Conservation (phyloP, 306 rosid genomes). For the Prosopis cineraria region DNA sequence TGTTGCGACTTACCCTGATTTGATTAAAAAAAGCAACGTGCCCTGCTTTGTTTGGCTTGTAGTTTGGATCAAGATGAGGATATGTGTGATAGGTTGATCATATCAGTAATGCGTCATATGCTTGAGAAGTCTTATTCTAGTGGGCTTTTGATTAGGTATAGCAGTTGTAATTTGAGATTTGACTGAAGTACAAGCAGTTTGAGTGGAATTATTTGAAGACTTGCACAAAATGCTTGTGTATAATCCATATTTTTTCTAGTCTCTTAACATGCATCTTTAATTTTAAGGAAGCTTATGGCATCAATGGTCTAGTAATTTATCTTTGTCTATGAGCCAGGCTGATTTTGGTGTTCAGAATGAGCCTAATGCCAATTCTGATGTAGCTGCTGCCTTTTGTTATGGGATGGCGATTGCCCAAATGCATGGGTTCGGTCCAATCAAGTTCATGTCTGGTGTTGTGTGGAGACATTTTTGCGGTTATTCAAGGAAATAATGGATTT, state of each 20-base stretch:
- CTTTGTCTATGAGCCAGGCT: not conserved
- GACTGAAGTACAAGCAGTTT: not conserved
- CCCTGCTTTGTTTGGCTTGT: not conserved
- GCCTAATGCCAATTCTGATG: not conserved
- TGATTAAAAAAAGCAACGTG: not conserved
- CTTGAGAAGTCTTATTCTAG: not conserved
- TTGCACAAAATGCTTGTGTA: not conserved
- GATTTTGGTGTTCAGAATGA: not conserved
- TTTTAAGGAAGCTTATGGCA: conserved; percentile 6
- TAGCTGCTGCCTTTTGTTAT: not conserved
- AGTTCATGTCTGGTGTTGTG: not conserved
- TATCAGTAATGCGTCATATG: not conserved
- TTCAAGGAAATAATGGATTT: not conserved
- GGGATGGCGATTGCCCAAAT: not conserved
- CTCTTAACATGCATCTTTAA: not conserved
- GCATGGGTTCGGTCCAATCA: too few relatives aligned
- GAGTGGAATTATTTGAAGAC: not conserved
- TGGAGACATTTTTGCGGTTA: not conserved
- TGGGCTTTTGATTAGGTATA: not conserved
- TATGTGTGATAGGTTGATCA: conserved; percentile 6
- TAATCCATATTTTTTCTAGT: not conserved
- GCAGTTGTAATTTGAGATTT: conserved; percentile 12
- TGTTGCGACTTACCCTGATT: not conserved
- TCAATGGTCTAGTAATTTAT: not conserved
- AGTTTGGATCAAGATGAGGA: not conserved